phyloP scores from a whole-genome alignment of 352 stramenopile genomes.

The Stephanocyclus meneghinianus region DNA sequence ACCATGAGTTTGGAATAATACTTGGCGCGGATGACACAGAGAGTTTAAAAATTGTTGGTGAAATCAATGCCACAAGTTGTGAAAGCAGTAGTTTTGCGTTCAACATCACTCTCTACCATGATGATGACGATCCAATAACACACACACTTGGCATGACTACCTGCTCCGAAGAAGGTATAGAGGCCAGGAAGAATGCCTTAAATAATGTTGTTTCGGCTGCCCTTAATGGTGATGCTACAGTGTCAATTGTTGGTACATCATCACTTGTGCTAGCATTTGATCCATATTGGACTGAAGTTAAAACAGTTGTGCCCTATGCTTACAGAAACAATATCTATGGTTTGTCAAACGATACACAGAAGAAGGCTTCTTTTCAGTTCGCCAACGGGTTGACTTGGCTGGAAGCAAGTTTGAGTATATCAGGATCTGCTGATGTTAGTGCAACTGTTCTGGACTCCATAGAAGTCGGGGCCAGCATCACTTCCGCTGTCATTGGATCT shows the following conservation, averaged over 20 bases:
- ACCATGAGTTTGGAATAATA: constrained; percentile 32
- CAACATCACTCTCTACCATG: neutral
- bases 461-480: constrained; percentile 19
- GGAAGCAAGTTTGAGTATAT: neutral
- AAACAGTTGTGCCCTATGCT: neutral
- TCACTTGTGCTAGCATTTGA: constrained; percentile 3
- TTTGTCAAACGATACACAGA: constrained; percentile 3
- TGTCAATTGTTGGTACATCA: neutral
- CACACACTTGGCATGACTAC: neutral
- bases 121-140: neutral
- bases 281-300: neutral
- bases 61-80: neutral
- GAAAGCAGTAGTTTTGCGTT: neutral
- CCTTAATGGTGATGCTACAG: neutral
- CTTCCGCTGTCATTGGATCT: constrained; percentile 4
- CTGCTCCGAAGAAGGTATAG: neutral
- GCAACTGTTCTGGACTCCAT: constrained; percentile 22
- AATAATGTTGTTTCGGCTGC: neutral
- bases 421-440: constrained; percentile 8
- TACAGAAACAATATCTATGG: neutral
- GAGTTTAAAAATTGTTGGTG: neutral
- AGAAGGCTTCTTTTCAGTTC: constrained; percentile 24
- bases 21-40: constrained; percentile 9
- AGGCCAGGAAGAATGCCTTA: neutral
- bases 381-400: constrained; percentile 12